phyloP scores from a whole-genome alignment of 257 asterid genomes.

The Knoxia roxburghii region DNA sequence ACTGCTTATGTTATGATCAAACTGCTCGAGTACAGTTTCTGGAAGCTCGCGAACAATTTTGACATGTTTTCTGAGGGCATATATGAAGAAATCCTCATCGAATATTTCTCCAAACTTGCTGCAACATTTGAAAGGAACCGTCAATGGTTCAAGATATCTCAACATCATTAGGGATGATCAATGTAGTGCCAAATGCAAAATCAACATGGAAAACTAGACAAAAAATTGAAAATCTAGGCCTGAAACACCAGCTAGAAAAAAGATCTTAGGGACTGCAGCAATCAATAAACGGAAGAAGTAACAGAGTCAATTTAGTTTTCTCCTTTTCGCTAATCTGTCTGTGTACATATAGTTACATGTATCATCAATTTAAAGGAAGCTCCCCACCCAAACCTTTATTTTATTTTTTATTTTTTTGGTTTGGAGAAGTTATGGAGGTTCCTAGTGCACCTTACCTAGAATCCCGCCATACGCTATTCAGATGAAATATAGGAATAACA shows the following conservation, averaged over 20 bases:
- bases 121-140: slow-evolving; percentile 30
- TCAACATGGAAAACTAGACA: not conserved
- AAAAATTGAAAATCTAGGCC: not conserved
- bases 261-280: not conserved
- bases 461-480: slow-evolving; percentile 96
- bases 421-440: not conserved
- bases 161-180: not conserved
- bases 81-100: slow-evolving; percentile 96
- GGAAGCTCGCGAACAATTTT: slow-evolving; percentile 77
- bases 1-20: slow-evolving; percentile 77
- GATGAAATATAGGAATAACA: slow-evolving; percentile 93
- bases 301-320: not conserved
- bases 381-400: not conserved
- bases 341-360: not conserved
- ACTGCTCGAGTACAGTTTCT: slow-evolving; percentile 64
- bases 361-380: not conserved
- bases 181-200: not conserved
- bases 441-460: slow-evolving; percentile 50
- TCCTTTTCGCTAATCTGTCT: not conserved
- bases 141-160: slow-evolving; percentile 4
- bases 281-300: not conserved
- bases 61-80: slow-evolving; percentile 88
- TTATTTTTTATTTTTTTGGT: not conserved
- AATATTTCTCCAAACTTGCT: slow-evolving; percentile 94
- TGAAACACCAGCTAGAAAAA: not conserved